Evolutionary conservation across 2,329 filamentous ascomycete species (phyloP).

Genomic region (Blastomyces percursus): DNA sequence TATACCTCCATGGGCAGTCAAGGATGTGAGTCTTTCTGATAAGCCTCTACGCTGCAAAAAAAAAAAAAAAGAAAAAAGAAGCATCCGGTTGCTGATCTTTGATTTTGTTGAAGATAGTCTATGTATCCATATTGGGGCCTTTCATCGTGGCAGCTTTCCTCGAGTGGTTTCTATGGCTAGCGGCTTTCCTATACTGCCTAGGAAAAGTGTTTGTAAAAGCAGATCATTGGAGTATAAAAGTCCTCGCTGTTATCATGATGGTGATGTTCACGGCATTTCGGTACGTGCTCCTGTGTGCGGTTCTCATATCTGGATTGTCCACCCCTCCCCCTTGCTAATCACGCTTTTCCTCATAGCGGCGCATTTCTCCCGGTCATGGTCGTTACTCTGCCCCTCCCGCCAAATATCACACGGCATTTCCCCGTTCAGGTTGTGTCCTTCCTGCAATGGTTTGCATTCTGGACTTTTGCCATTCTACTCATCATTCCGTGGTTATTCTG

Average conservation of each 20-base stretch:
- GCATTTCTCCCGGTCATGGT: constrained; percentile 92
- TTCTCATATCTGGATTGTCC: neutral
- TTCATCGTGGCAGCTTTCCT: constrained; percentile 76
- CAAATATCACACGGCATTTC: constrained; percentile 60
- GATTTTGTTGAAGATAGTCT: constrained; percentile 57
- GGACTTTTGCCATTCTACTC: constrained; percentile 74
- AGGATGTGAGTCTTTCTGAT: constrained; percentile 29
- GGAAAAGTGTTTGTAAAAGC: constrained; percentile 82
- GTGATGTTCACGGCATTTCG: constrained; percentile 63
- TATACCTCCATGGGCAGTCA: constrained; percentile 24
- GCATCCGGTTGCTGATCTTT: constrained; percentile 3
- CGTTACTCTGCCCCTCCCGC: constrained; percentile 75
- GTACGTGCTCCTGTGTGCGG: constrained; percentile 38
- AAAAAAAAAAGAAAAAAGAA: no score
- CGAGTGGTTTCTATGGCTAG: constrained; percentile 91
- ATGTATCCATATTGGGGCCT: constrained; percentile 66
- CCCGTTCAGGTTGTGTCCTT: constrained; percentile 56
- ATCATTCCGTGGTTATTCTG: constrained; percentile 88
- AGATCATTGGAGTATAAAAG: constrained; percentile 70
- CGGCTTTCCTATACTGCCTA: constrained; percentile 87
- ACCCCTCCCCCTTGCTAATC: constrained; percentile 13
- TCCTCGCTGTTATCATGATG: constrained; percentile 66
- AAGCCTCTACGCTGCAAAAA: neutral
- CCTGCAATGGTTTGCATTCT: constrained; percentile 93
- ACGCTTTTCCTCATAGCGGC: constrained; percentile 39